A percentile compares a stretch with the other conserved stretches of the same genome.
Conservation (phyloP, 139 green algal species). For the Chlorella sp. region DNA sequence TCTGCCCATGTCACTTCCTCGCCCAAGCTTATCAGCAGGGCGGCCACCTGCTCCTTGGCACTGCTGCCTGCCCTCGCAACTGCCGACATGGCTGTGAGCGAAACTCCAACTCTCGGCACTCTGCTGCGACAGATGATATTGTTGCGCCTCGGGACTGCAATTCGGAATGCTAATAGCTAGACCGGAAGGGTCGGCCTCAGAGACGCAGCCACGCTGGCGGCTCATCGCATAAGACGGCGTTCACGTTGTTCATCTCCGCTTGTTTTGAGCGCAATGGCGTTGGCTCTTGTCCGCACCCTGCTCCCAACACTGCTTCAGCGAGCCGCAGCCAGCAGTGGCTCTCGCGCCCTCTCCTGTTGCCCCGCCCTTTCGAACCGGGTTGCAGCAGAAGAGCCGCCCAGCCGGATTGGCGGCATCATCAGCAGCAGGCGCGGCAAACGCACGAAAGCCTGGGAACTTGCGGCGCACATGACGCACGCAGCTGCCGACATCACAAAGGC, state of each 20-base stretch:
- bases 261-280: background rate
- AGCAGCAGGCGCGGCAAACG: background rate
- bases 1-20: background rate
- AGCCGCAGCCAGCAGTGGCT: too few species aligned
- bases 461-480: background rate
- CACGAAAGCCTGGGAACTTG: background rate
- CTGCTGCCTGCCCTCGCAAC: background rate
- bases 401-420: background rate
- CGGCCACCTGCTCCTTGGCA: background rate
- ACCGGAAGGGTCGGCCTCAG: too few species aligned
- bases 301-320: too few species aligned
- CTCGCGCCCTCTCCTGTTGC: background rate
- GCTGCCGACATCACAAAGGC: background rate
- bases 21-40: background rate
- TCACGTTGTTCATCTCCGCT: too few species aligned
- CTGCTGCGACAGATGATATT: too few species aligned
- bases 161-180: too few species aligned
- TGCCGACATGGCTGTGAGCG: background rate
- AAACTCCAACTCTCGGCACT: background rate
- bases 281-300: background rate
- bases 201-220: too few species aligned
- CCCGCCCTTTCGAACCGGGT: background rate
- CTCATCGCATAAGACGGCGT: too few species aligned
- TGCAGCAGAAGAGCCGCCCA: background rate
- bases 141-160: too few species aligned